These are phyloP conservation scores for Solanum pimpinellifolium DNA, from an alignment of 257 asterid species.

Conservation along the genomic window DNA sequence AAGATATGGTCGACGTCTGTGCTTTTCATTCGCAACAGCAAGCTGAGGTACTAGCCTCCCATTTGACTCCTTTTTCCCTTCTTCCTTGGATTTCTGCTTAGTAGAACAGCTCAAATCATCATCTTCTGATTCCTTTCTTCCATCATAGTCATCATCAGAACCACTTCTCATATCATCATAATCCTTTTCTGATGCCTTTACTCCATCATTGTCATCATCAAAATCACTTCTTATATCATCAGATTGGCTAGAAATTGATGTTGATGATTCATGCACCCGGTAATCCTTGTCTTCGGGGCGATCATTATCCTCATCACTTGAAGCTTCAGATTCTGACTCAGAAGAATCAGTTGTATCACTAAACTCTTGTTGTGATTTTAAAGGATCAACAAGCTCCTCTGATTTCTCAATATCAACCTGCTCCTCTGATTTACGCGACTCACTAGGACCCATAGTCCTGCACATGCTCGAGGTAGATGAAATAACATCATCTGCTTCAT, in stretches of 20 bases:
- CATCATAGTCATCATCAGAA: neutral
- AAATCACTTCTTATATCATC: neutral
- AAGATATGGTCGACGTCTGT: neutral
- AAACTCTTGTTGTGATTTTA: neutral
- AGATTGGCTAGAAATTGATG: neutral
- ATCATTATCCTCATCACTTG: slow-evolving; percentile 10
- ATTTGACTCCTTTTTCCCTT: neutral
- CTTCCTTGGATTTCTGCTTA: neutral
- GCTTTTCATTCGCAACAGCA: neutral
- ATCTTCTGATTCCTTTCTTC: neutral
- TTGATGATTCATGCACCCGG: neutral
- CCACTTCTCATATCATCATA: neutral
- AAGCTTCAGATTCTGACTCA: neutral
- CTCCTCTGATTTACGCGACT: neutral
- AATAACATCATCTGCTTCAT: neutral
- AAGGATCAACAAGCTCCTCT: neutral
- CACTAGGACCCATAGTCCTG: neutral
- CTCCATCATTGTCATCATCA: neutral
- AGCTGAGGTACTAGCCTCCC: neutral
- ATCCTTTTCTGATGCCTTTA: neutral
- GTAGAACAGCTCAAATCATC: neutral
- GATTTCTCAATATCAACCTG: neutral
- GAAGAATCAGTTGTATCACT: neutral
- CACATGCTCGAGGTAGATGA: neutral
- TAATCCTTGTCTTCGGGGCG: neutral